Base-by-base conservation (phyloP, 768 basidiomycete genomes). In the Neoboletus magnificus region DNA sequence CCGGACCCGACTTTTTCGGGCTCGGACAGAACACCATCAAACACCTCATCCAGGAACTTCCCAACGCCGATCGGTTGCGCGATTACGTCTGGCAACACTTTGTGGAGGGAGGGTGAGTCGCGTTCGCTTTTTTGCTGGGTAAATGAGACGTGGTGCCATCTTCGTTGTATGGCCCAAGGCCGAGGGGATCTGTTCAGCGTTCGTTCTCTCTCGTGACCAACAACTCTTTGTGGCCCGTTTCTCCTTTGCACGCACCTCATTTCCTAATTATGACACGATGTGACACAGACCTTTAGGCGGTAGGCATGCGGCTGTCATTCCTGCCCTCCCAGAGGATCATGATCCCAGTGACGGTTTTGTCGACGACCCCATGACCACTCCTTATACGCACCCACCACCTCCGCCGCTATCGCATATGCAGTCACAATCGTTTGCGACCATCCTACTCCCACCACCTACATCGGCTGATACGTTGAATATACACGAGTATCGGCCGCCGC, bases 81-180 rank as follows among this genome's bases (percentile, higher is more conserved):
- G 86, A 90, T 73, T 93, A 93, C 66, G 89, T 91, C 29, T 91
- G 89, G 89, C 90, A 93, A 67, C 81, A 84, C 57, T 93, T 91
- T 67, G 78, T 83, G 10, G 91, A 93, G 71, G 91, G 91, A 75
- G 90, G 89, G 86, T 89, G 72, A 79, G 87, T 82, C 56, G 49
- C 11, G 42, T 56, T 54, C 50, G 23, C 29, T 59, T 39, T 62
- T 54, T 54, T 49, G 23, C 25, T 50, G 46, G 36, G 48, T 45
- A 46, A 57, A 51, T 48, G 59, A 58, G 58, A 52, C 48, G 37
- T 56, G 45, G 48, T 49, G 54, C 44, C 3, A 23, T 48, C 48
- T 41, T 44, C 16, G 44, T 49, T 29, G 29, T 20, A n/a, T 53
- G 59, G 58, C 54, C 36, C 45, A 55, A 50, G 43, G 64, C 55